Conservation (phyloP, 2,329 filamentous ascomycete species). For the Venturia aucupariae region DNA sequence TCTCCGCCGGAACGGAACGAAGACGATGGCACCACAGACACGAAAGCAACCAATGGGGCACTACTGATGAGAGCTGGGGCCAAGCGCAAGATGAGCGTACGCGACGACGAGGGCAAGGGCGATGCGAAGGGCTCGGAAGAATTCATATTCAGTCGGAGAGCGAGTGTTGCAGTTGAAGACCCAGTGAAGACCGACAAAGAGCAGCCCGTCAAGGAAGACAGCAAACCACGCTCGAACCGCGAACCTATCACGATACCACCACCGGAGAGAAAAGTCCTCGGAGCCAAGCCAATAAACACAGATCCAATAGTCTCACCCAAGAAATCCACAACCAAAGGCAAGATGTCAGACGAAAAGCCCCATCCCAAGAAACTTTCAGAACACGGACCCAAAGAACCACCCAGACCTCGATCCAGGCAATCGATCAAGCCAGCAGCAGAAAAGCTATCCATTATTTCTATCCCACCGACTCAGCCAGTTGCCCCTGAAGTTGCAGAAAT, state of each 20-base stretch:
- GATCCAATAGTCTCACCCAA: conserved; percentile 35
- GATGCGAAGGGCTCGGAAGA: conserved; percentile 26
- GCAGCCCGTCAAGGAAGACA: neutral
- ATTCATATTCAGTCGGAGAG: conserved; percentile 39
- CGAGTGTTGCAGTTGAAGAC: conserved; percentile 7
- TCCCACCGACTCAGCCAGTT: neutral
- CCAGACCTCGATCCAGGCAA: neutral
- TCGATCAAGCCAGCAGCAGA: neutral
- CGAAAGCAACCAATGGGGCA: conserved; percentile 17
- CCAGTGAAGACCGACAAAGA: neutral
- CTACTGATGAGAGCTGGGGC: conserved; percentile 36
- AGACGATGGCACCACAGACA: conserved; percentile 21
- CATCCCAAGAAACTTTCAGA: neutral
- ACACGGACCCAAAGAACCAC: conserved; percentile 6
- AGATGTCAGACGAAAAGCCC: conserved; percentile 9
- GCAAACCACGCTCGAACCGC: neutral
- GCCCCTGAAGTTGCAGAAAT: neutral
- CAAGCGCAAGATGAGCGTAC: conserved; percentile 49
- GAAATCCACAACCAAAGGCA: conserved; percentile 22
- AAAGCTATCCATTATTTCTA: neutral
- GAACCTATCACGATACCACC: conserved; percentile 14
- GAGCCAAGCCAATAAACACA: conserved; percentile 41
- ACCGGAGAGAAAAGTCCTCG: conserved; percentile 9
- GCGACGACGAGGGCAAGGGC: conserved; percentile 37
- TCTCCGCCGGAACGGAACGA: conserved; percentile 29